Evolutionary conservation across 139 green algal genomes (phyloP).

Genomic region (Chlorella sp.): DNA sequence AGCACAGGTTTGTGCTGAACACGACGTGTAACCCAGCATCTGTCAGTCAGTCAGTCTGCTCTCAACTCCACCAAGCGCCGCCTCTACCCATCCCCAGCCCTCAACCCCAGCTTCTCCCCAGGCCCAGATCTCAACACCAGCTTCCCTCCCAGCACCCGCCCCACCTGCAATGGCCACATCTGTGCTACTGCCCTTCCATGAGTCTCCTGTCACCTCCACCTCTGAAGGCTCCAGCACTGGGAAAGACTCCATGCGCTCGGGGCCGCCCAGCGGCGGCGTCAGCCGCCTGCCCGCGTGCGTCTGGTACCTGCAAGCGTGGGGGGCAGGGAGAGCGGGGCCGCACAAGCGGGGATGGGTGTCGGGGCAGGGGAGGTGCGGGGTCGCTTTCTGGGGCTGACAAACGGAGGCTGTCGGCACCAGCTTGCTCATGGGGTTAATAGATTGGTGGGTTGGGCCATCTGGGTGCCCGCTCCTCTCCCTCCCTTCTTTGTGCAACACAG

Average conservation of each 20-base stretch:
- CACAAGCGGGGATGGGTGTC: too few relatives aligned
- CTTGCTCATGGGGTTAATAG: too few relatives aligned
- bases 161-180: constrained; percentile 72
- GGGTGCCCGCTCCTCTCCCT: neutral
- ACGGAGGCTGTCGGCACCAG: too few relatives aligned
- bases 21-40: too few relatives aligned
- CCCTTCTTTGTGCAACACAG: too few relatives aligned
- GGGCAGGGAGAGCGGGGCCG: neutral
- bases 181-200: constrained; percentile 56
- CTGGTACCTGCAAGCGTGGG: constrained; percentile 45
- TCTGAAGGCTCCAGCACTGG: constrained; percentile 51
- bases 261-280: constrained; percentile 62
- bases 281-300: constrained; percentile 73
- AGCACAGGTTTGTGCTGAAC: too few relatives aligned
- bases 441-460: neutral
- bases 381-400: too few relatives aligned
- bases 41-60: neutral
- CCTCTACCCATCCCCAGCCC: neutral
- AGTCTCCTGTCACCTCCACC: constrained; percentile 59
- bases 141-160: neutral
- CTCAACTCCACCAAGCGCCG: neutral
- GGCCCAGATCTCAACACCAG: neutral
- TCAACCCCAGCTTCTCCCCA: neutral
- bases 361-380: too few relatives aligned
- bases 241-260: constrained; percentile 38